Evolutionary conservation across 1,139 yeast species (phyloP), one percentile per base, ranked within the genome.

Genomic region (Geotrichum klebahnii): DNA sequence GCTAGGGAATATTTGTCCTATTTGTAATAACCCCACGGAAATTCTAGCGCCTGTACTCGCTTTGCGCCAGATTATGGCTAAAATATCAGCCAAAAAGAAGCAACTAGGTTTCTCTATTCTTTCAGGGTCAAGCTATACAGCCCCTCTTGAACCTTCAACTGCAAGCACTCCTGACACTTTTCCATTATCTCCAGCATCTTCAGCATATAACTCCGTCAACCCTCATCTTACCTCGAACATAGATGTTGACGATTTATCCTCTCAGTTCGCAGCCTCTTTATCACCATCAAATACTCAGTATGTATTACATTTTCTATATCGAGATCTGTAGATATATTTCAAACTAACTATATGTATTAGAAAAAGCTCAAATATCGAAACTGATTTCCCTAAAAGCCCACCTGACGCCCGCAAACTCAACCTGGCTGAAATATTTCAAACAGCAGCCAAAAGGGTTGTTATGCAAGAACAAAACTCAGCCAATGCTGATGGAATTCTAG

Each of bases 381-480:
- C n/a, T 5, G 39, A 26, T n/a, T 24, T 20, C 6, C 20, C 38
- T 5, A 23, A 20, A 20, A n/a, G n/a, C n/a, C n/a, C n/a, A n/a
- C n/a, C n/a, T n/a, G n/a, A n/a, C n/a, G n/a, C n/a, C n/a, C 35
- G 26, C 14, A 54, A 50, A 17, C 22, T 49, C 12, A 55, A 55
- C 32, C 47, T 57, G 40, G 51, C 56, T 16, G 55, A 50, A 14
- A 43, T 57, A 20, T 55, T 57, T 48, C 45, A 44, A 34, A 20
- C 54, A 3, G 57, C 57, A 2, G 58, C 60, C 2, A 34, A 35
- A 22, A 5, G 28, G 9, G 41, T 32, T 17, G 19, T 24, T n/a
- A 34, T 33, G 31, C 41, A 39, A 22, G 38, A 17, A 34, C 39
- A 31, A 29, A 26, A 38, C 10, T n/a, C 37, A 16, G 9, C 52